Base-by-base conservation (phyloP, 1,139 yeast genomes). In the Kurtzmaniella quercitrusa region DNA sequence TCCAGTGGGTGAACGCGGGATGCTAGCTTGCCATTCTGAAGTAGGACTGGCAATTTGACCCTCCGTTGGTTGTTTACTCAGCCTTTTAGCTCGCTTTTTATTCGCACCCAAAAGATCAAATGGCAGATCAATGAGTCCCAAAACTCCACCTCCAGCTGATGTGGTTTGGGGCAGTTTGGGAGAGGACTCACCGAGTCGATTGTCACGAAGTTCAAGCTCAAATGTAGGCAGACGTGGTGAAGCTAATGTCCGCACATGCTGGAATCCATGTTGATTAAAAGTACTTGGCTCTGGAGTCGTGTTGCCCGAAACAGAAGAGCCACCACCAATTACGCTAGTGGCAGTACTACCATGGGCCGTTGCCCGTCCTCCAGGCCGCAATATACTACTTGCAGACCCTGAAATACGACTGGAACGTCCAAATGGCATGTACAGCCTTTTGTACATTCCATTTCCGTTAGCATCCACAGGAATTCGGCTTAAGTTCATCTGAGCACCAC, bases 71-170 rank as follows among this genome's bases (percentile, higher is more conserved):
- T 48, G 44, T 38, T 48, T 54, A 23, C 47, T 45, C 4, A 47
- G 45, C 37, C 55, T 55, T 40, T 57, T 56, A 19, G 56, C 53
- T 33, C 57, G 52, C 47, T 60, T 60, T 50, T 65, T 67, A 34
- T 57, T 53, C 11, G 37, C 15, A 15, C 67, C 64, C 23, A 65
- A 49, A 36, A 66, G 50, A 44, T 65, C 71, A 41, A 66, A 58
- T 11, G 42, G 45, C 43, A 37, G 41, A n/a, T 33, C 36, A 9
- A 36, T 32, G 4, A 30, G 35, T 2, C 36, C 41, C 16, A 34
- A 34, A 8, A 34, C 37, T 18, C 36, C 36, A 12, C 37, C 22
- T 34, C 23, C 26, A 18, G 16, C 26, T 19, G 37, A 7, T 19
- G 23, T 14, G 7, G 26, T 9, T 3, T 15, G n/a, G 20, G 37